Base-by-base conservation (phyloP, 305 asterid species). In the Fraxinus platypoda region DNA sequence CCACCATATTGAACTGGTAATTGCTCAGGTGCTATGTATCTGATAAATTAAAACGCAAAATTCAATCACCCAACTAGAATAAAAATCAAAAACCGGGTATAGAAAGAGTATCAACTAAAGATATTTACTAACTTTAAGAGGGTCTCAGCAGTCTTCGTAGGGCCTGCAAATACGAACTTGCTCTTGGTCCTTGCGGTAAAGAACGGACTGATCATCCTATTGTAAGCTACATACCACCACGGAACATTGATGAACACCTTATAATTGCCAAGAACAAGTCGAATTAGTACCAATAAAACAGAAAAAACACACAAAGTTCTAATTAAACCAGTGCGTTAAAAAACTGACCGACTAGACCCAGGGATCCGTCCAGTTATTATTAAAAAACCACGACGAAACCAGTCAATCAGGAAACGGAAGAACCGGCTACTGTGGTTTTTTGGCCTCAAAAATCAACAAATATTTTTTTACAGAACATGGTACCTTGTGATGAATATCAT, bases 121-220 rank as follows among this genome's bases (percentile, higher is more conserved):
- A 64, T 26, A 54, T 35, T 9, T 8, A 89, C 94, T 54, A 6
- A 95, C 99, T 90, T 92, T 89, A 94, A 89, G 82, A 95, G 94
- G 79, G 94, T 90, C 87, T 94, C 97, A 76, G 99, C 85, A 66
- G 97, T 90, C 88, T 81, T 91, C 43, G 94, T 92, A 33, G 98
- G 94, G 15, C 99, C 97, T n/a, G 97, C 97, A 88, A 94, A 93
- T n/a, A 94, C 98, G 88, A 95, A 95, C 91, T 94, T 95, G 97
- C 99, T 95, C 94, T 95, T 94, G 81, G 98, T 95, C 83, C 99
- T 91, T 57, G 88, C 94, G 5, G 98, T 94, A 85, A 94, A 87
- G 91, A 96, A 92, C 57, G 97, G 97, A 86, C 97, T 96, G 78
- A 94, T 92, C 98, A 93, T 89, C 87, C 92, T 91, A 52, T 96